phyloP scores from a whole-genome alignment of 2,329 filamentous ascomycete genomes.

The Orbilia blumenaviensis region DNA sequence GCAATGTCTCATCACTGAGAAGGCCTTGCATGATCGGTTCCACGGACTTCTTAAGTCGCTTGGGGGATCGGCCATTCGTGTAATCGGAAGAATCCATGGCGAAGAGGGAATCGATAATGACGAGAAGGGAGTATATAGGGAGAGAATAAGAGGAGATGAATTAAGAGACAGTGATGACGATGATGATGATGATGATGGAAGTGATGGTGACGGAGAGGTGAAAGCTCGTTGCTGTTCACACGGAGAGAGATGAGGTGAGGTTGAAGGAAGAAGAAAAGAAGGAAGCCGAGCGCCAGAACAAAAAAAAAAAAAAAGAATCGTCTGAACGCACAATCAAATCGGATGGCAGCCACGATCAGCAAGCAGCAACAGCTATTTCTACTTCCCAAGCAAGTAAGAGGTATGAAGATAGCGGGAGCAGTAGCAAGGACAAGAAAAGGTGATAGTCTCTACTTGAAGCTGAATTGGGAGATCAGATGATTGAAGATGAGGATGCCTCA shows the following conservation, averaged over 20 bases:
- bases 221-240: too few species aligned
- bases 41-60: constrained; percentile 40
- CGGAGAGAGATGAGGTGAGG: neutral
- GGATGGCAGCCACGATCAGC: neutral
- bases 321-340: neutral
- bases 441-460: too few species aligned
- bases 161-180: neutral
- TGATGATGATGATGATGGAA: neutral
- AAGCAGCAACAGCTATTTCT: too few species aligned
- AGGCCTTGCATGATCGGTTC: constrained; percentile 62
- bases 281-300: neutral
- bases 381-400: too few species aligned
- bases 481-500: too few species aligned
- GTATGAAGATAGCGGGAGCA: neutral
- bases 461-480: too few species aligned
- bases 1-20: constrained; percentile 58
- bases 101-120: neutral
- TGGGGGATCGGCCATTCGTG: constrained; percentile 27
- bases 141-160: neutral
- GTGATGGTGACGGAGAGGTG: neutral
- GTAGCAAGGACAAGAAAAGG: too few species aligned
- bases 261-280: neutral
- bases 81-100: constrained; percentile 30
- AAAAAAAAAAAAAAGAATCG: too few species aligned
- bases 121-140: neutral